Conservation (phyloP, 805 yeast genomes). For the Suhomyces tanzawaensis region DNA sequence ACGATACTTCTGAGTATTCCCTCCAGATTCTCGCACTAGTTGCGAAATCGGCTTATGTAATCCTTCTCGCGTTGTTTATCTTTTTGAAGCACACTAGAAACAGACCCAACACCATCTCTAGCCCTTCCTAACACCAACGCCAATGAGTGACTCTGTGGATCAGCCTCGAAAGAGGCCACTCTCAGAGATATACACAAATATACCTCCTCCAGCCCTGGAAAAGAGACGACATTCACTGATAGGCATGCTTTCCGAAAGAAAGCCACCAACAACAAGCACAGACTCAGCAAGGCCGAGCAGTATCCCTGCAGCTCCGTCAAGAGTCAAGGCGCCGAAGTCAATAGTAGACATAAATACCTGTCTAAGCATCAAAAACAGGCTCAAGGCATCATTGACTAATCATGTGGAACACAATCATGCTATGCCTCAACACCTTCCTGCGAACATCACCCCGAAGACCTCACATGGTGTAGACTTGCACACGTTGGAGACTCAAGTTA, state of each 20-base stretch:
- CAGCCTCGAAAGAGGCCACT: slow-evolving; percentile 2
- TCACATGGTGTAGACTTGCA: background rate
- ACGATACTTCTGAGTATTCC: too few species aligned
- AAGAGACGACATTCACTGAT: slow-evolving; percentile 1
- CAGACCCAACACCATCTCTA: too few species aligned
- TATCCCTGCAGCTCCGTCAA: slow-evolving; percentile 4
- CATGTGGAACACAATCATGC: too few species aligned
- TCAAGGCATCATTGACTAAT: slow-evolving; percentile 1
- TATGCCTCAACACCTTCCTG: background rate
- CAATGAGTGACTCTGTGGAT: too few species aligned
- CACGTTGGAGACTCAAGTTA: slow-evolving; percentile 7
- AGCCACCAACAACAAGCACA: too few species aligned
- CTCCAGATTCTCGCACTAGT: too few species aligned
- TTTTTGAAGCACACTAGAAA: too few species aligned
- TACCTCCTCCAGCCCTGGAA: background rate
- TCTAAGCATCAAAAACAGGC: slow-evolving; percentile 6
- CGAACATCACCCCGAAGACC: background rate
- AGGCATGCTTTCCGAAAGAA: background rate
- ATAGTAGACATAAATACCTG: slow-evolving; percentile 7
- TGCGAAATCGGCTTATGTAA: too few species aligned
- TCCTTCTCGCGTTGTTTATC: too few species aligned
- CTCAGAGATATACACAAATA: slow-evolving; percentile 2
- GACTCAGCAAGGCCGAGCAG: slow-evolving; percentile 4
- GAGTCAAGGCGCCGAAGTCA: background rate
- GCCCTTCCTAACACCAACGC: too few species aligned